phyloP scores from a whole-genome alignment of 2,329 filamentous ascomycete genomes.

The Epichloe aotearoae region DNA sequence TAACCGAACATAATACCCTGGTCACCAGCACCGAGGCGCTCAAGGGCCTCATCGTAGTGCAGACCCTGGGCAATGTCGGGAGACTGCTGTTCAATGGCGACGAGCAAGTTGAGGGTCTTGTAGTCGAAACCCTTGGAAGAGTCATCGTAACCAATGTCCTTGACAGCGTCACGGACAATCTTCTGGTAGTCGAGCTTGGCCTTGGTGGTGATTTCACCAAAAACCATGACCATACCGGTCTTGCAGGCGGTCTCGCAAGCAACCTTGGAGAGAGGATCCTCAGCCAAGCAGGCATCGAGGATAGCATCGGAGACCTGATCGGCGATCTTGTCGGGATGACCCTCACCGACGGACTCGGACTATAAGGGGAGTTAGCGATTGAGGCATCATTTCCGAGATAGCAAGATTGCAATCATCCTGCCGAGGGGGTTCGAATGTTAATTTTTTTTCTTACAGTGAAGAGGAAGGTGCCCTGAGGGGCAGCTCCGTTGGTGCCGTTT shows the following conservation, averaged over 20 bases:
- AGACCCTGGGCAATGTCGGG: constrained; percentile 98
- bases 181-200: constrained; percentile 95
- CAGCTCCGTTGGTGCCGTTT: constrained; percentile 34
- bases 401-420: not conserved
- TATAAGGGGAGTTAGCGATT: constrained; percentile 19
- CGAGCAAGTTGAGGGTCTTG: constrained; percentile 98
- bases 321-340: constrained; percentile 92
- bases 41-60: constrained; percentile 92
- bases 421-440: no score
- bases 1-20: constrained; percentile 99
- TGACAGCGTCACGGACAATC: constrained; percentile 85
- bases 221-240: constrained; percentile 99
- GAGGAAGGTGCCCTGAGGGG: constrained; percentile 55
- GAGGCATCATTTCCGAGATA: not conserved
- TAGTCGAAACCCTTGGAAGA: constrained; percentile 98
- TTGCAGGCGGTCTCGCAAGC: constrained; percentile 99
- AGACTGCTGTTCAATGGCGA: constrained; percentile 98
- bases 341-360: constrained; percentile 82
- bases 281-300: constrained; percentile 90
- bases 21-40: constrained; percentile 97
- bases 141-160: constrained; percentile 97
- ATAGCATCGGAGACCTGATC: constrained; percentile 98
- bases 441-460: constrained; percentile 50
- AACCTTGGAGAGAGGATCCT: constrained; percentile 94
- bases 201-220: constrained; percentile 97